Evolutionary conservation across 352 stramenopile species (phyloP).

Genomic region (Thalassiosira pacifica): DNA sequence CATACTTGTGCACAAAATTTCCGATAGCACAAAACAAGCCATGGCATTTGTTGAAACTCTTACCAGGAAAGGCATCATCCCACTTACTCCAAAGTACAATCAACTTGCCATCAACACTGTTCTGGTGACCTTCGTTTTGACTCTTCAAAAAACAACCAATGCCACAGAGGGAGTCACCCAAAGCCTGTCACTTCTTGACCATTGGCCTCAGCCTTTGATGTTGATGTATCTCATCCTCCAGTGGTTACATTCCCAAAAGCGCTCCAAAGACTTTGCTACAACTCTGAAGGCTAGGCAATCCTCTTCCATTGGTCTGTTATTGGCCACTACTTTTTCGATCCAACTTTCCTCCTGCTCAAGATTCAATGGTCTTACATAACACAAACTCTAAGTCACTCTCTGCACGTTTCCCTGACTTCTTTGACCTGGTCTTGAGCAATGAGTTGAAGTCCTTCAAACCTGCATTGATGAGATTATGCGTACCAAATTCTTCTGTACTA

Average conservation of each 20-base stretch:
- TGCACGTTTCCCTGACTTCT: neutral
- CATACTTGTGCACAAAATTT: no score
- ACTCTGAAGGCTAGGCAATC: neutral
- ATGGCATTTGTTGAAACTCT: slow-evolving; percentile 12
- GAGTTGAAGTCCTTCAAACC: neutral
- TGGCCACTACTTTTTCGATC: neutral
- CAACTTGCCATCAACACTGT: neutral
- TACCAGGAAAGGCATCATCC: neutral
- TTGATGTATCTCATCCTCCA: neutral
- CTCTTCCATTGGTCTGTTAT: neutral
- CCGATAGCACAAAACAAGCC: neutral
- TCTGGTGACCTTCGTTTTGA: neutral
- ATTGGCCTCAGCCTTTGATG: neutral
- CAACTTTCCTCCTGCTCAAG: neutral
- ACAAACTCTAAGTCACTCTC: neutral
- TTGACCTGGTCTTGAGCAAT: neutral
- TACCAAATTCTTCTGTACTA: neutral
- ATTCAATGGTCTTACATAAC: neutral
- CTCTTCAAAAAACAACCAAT: slow-evolving; percentile 6
- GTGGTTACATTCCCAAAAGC: neutral
- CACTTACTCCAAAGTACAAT: neutral
- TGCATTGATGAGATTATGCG: neutral
- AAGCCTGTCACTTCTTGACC: neutral
- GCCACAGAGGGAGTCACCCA: neutral
- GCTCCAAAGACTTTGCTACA: neutral